Base-by-base conservation (phyloP, 306 rosid genomes). In the Styphnolobium japonicum region DNA sequence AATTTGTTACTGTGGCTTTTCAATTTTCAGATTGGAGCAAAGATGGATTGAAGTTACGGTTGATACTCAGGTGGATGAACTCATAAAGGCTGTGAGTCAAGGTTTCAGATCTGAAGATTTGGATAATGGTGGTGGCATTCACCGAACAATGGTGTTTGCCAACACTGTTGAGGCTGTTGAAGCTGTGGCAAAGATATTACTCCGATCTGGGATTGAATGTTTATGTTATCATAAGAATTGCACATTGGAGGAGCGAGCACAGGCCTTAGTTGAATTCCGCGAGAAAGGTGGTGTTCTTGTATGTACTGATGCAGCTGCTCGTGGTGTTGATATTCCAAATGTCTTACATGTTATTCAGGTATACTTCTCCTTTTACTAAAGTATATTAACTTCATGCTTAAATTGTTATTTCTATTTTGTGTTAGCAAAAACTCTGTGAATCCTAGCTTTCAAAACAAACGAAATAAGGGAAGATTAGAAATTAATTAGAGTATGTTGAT, bases 271-370 rank as follows among this genome's bases (percentile, higher is more conserved):
- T 79, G 96, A 90, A 81, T 93, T 95, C 83, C 81, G 85, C 22
- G 86, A 89, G 84, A 90, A 87, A 65, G 99, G 99, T 82, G 98
- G 99, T 56, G 82, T 93, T 87, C 91, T 95, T 80, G 98, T 93
- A 63, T 95, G 98, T 76, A 95, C 99, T 36, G 99, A 93, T 87
- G 97, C 99, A 67, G 99, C 96, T 62, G 93, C 99, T 22, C 93
- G 97, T 71, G 98, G 99, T 46, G 90, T 93, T 80, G 97, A 95
- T 84, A 92, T 95, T 83, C 88, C 98, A 62, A 90, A 93, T 60
- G 90, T 95, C 78, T 87, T 89, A 16, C 99, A 95, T 79, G 93
- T 95, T 82, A 89, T 95, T 83, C 98, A 93, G 98, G 98, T 93
- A 65, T 39, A 81, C 81, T 52, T 76, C 55, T 71, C 63, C 82